Evolutionary conservation across 2,329 filamentous ascomycete genomes (phyloP), one percentile per base, ranked within the genome.

Genomic region (Aspergillus vadensis): DNA sequence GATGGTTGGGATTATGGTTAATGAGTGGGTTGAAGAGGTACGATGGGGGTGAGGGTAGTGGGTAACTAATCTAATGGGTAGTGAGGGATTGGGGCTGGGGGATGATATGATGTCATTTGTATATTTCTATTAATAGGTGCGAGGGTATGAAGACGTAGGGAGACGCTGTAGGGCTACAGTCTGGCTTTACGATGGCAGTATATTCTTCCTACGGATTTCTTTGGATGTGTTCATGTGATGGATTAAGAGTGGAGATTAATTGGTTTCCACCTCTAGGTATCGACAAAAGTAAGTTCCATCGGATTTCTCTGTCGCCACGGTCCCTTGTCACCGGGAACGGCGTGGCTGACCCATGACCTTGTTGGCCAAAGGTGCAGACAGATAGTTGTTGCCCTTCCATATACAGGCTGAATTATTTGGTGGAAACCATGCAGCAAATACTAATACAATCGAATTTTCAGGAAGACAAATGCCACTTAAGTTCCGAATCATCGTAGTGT

Each of bases 371-470:
- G 19, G 25, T 27, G 21, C 43, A 6, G 25, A 44, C 15, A 38
- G 15, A 12, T 25, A 43, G 43, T 12, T 10, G 39, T 55, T 38
- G 38, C 21, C 21, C 41, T 15, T 36, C 53, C 21, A 36, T 36
- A 27, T 32, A 55, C 53, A 55, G 53, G 53, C 53, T 32, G 39
- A 44, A 55, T 43, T 14, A 36, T 30, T 21, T 25, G n/a, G 23
- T 32, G 53, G 39, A 44, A 55, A 55, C 27, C 41, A 55, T 55
- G 43, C 27, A 47, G 53, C 32, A 21, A 47, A 55, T 47, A 55
- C 19, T 44, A 47, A 44, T 55, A 55, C 53, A 55, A 44, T 17
- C 53, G 53, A 41, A 32, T 30, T 25, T 19, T 44, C 17, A 47
- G 30, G 32, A 55, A 43, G 27, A 44, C 36, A 41, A 43, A 55